Evolutionary conservation across 257 asterid species (phyloP), one percentile per base, ranked within the genome.

Genomic region (Nicotiana noctiflora): DNA sequence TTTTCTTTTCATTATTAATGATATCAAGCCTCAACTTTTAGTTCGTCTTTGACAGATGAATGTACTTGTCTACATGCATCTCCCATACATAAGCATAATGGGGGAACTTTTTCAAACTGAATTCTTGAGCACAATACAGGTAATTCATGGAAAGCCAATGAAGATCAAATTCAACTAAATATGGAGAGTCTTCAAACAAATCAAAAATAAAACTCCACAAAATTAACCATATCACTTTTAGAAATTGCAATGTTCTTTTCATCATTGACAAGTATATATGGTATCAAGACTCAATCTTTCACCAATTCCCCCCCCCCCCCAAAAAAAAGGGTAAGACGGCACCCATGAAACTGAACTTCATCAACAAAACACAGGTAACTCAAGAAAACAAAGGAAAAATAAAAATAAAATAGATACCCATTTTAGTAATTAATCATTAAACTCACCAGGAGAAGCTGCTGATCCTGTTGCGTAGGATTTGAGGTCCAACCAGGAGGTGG

Each of bases 401-500:
- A 3, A 44, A 19, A 68, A 19, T 40, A 0, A 13, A 70, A 70
- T 44, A 3, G 34, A 70, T 2, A 70, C 77, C 37, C 59, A 21
- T 44, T 70, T 27, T 6, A 44, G 59, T 70, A 1, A 44, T 70
- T 44, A 3, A 21, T 46, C 21, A 74, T 23, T 25, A 25, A 56
- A 62, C 88, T 67, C 80, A 89, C 93, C 91, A 21, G 87, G 53
- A 32, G 86, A 66, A 77, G 23, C 23, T 32, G 83, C 32, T 66
- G 80, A 14, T 55, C 82, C 82, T 12, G 84, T 80, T 61, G 77
- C 81, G 3, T 85, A 75, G 86, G 87, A 61, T 89, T 76, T 56
- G 90, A 66, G 7, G 86, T 76, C 80, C 92, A 94, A 31, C 98
- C 98, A 63, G 98, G 98, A 23, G 98, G 98, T 4, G 97, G 97